Evolutionary conservation across 2,329 filamentous ascomycete species (phyloP).

Genomic region (Fusarium incarnatum): DNA sequence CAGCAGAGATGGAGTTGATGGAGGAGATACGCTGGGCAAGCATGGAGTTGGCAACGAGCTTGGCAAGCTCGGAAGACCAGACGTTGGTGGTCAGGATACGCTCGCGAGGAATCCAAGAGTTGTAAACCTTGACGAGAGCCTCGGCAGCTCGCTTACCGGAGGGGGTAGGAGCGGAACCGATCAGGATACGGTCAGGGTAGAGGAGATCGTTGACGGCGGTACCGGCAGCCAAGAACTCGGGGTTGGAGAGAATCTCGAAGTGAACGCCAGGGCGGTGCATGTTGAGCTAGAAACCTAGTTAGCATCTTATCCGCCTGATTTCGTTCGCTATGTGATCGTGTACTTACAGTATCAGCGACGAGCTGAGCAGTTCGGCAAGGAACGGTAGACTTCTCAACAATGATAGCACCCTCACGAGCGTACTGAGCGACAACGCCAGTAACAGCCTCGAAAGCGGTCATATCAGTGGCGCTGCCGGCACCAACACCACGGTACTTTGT

Average conservation of each 20-base stretch:
- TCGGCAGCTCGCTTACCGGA: constrained; percentile 71
- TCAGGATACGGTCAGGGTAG: constrained; percentile 78
- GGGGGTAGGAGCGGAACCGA: constrained; percentile 73
- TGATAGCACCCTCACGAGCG: constrained; percentile 74
- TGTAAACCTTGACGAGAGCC: constrained; percentile 74
- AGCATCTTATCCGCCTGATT: constrained; percentile 10
- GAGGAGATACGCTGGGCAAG: constrained; percentile 83
- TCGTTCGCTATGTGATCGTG: background rate
- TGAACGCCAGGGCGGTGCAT: constrained; percentile 70
- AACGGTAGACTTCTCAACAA: constrained; percentile 86
- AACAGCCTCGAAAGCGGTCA: constrained; percentile 78
- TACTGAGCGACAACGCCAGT: constrained; percentile 74
- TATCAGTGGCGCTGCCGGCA: constrained; percentile 77
- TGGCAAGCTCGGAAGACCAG: constrained; percentile 82
- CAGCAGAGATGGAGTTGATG: constrained; percentile 84
- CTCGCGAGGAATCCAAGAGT: constrained; percentile 74
- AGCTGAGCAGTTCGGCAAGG: constrained; percentile 79
- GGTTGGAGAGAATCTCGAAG: constrained; percentile 84
- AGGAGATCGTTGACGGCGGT: constrained; percentile 79
- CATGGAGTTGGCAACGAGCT: constrained; percentile 84
- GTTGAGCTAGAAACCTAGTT: constrained; percentile 57
- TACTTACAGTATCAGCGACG: constrained; percentile 73
- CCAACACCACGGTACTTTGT: constrained; percentile 78
- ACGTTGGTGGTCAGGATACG: constrained; percentile 79
- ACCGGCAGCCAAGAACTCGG: constrained; percentile 83